Conservation (phyloP, 345 rosid species). For the Laguncularia racemosa region DNA sequence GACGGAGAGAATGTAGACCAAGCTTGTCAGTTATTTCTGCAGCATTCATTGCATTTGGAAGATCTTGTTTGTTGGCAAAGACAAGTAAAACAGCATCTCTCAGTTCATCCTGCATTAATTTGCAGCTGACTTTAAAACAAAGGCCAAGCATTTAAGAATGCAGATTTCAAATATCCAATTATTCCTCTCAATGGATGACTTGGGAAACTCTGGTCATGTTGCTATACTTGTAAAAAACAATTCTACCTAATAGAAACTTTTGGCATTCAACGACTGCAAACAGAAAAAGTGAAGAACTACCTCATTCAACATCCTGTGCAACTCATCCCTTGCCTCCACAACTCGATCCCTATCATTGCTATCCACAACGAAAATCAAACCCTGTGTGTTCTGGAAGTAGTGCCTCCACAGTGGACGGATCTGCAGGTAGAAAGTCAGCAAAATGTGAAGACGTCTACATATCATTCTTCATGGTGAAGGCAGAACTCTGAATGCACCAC, state of each 20-base stretch:
- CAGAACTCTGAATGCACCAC: too few species aligned
- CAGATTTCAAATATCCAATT: background rate
- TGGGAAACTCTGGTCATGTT: too few species aligned
- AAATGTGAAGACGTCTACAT: background rate
- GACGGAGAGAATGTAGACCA: slow-evolving; percentile 89
- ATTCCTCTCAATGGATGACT: background rate
- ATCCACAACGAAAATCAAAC: slow-evolving; percentile 68
- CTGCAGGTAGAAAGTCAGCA: slow-evolving; percentile 21
- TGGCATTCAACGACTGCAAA: background rate
- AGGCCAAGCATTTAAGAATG: background rate
- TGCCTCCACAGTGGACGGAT: slow-evolving; percentile 82
- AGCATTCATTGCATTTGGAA: slow-evolving; percentile 95
- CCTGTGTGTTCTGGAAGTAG: slow-evolving; percentile 76
- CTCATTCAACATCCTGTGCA: slow-evolving; percentile 76
- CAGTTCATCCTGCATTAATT: slow-evolving; percentile 51
- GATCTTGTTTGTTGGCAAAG: slow-evolving; percentile 93
- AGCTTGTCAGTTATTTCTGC: slow-evolving; percentile 96
- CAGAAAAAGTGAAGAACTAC: slow-evolving; percentile 15
- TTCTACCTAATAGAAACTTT: too few species aligned
- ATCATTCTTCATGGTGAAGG: too few species aligned
- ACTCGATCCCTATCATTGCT: slow-evolving; percentile 74
- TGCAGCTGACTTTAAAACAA: background rate
- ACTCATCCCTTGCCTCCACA: slow-evolving; percentile 70
- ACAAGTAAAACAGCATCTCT: slow-evolving; percentile 87
- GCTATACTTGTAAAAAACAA: too few species aligned